A percentile compares a stretch with the other conserved stretches of the same genome.
Conservation (phyloP, 2,329 filamentous ascomycete genomes). For the Ceratocystis harringtonii region DNA sequence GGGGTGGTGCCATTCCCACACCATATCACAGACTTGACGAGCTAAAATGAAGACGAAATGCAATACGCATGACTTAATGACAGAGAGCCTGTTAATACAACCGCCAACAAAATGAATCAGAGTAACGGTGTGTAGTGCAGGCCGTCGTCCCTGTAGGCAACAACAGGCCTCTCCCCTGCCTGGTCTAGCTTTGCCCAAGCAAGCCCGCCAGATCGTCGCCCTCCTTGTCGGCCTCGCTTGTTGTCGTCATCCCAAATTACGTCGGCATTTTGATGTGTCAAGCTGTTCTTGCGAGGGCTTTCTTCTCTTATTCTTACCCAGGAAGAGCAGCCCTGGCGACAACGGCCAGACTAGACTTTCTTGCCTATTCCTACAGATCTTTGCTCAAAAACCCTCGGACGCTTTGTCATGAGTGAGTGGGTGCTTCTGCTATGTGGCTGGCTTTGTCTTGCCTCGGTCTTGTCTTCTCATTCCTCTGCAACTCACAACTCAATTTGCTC, state of each 20-base stretch:
- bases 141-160: background rate
- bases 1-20: background rate
- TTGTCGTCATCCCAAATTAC: slow-evolving; percentile 3
- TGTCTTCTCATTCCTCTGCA: background rate
- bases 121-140: background rate
- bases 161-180: background rate
- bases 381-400: background rate
- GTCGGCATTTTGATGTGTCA: slow-evolving; percentile 1
- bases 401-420: background rate
- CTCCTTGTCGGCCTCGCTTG: background rate
- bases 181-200: background rate
- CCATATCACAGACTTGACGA: background rate
- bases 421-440: too few species aligned
- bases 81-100: background rate
- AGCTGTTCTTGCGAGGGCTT: background rate
- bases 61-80: background rate
- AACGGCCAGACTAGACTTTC: background rate
- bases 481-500: background rate
- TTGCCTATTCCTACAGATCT: background rate
- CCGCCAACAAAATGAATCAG: background rate
- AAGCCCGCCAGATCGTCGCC: background rate
- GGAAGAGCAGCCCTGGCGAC: background rate
- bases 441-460: background rate
- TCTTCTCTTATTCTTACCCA: background rate
- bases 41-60: background rate